Evolutionary conservation across 768 basidiomycete species (phyloP).

Genomic region (Trametes cingulata): DNA sequence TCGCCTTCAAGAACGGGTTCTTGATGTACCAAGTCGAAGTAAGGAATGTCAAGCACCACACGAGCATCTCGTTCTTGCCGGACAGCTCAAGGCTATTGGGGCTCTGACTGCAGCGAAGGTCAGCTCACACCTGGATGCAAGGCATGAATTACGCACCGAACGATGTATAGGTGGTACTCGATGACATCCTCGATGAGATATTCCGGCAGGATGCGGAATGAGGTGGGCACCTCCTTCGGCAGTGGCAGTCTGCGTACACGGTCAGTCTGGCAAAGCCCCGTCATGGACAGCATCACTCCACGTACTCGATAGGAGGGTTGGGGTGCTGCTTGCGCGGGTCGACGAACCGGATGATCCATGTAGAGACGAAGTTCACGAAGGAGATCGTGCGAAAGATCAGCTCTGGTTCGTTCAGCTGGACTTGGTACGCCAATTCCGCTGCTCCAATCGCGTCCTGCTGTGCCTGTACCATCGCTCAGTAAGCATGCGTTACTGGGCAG

Average conservation of each 20-base stretch:
- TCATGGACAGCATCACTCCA: slow-evolving; percentile 12
- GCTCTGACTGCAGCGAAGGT: slow-evolving; percentile 43
- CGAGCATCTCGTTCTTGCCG: slow-evolving; percentile 84
- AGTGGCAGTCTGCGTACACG: slow-evolving; percentile 66
- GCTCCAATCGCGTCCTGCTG: slow-evolving; percentile 71
- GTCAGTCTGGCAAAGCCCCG: background rate
- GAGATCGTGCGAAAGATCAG: slow-evolving; percentile 74
- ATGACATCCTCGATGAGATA: slow-evolving; percentile 93
- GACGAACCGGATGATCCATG: slow-evolving; percentile 90
- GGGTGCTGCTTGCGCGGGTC: slow-evolving; percentile 84
- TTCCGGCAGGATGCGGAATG: slow-evolving; percentile 89
- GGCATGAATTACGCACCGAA: slow-evolving; percentile 54
- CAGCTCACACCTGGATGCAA: background rate
- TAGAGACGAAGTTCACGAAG: slow-evolving; percentile 88
- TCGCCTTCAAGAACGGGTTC: slow-evolving; percentile 96
- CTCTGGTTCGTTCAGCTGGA: slow-evolving; percentile 86
- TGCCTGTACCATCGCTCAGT: slow-evolving; percentile 39
- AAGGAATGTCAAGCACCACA: slow-evolving; percentile 88
- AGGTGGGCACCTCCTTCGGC: slow-evolving; percentile 79
- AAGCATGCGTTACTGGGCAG: background rate
- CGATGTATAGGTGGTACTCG: slow-evolving; percentile 82
- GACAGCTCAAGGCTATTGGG: slow-evolving; percentile 82
- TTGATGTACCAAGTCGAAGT: slow-evolving; percentile 97
- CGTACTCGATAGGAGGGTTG: slow-evolving; percentile 63
- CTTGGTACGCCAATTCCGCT: slow-evolving; percentile 79